A percentile compares a stretch with the other conserved stretches of the same genome.
Conservation (phyloP, 2,329 filamentous ascomycete genomes). For the Fusarium austroafricanum region DNA sequence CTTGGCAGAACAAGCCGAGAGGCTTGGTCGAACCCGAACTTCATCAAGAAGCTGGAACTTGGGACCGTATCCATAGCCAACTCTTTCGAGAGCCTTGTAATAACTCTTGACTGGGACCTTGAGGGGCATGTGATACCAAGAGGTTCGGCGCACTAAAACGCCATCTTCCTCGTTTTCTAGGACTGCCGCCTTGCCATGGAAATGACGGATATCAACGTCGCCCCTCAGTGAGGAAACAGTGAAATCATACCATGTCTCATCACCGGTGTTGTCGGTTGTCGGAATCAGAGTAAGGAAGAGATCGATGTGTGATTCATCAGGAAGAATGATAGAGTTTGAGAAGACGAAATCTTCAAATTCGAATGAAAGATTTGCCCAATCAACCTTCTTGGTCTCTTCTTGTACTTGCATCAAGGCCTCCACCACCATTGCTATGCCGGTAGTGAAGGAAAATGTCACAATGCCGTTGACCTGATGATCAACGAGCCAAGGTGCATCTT, state of each 20-base stretch:
- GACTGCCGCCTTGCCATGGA: conserved; percentile 32
- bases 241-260: conserved; percentile 40
- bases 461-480: conserved; percentile 44
- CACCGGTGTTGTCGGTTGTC: conserved; percentile 25
- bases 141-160: conserved; percentile 22
- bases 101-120: conserved; percentile 40
- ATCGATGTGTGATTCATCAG: conserved; percentile 35
- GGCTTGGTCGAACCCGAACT: conserved; percentile 37
- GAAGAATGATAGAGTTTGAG: conserved; percentile 43
- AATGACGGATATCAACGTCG: conserved; percentile 42
- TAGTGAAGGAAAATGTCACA: conserved; percentile 41
- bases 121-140: conserved; percentile 42
- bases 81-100: conserved; percentile 39
- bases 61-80: conserved; percentile 42
- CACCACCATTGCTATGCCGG: conserved; percentile 41
- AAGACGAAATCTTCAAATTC: conserved; percentile 42
- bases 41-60: conserved; percentile 42
- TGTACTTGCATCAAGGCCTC: conserved; percentile 43
- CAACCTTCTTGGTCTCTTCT: conserved; percentile 36
- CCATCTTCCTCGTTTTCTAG: conserved; percentile 7
- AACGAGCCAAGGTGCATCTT: conserved; percentile 43
- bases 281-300: conserved; percentile 41
- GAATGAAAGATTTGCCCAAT: conserved; percentile 35
- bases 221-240: conserved; percentile 42
- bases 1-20: conserved; percentile 39